phyloP scores from a whole-genome alignment of 257 asterid genomes.

The Solanum megistacrolobum region DNA sequence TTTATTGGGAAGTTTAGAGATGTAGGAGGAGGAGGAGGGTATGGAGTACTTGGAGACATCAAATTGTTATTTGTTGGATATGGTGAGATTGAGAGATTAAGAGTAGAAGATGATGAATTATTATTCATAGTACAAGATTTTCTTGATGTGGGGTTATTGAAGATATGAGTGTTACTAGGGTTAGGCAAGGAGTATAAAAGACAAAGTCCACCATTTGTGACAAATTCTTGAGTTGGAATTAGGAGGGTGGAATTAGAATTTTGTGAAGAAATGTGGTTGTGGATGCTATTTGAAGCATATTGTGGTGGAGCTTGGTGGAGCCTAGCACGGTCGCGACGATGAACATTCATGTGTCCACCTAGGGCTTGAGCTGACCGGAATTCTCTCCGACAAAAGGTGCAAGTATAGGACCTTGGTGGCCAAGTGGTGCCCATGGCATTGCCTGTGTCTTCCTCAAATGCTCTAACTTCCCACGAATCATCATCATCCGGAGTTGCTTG shows the following conservation, averaged over 20 bases:
- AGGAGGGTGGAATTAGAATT: slow-evolving; percentile 11
- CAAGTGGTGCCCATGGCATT: slow-evolving; percentile 50
- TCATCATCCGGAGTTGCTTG: slow-evolving; percentile 20
- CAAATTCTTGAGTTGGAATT: slow-evolving; percentile 30
- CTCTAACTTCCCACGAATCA: slow-evolving; percentile 65
- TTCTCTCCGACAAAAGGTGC: slow-evolving; percentile 55
- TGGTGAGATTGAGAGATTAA: slow-evolving; percentile 9
- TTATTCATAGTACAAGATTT: slow-evolving; percentile 6
- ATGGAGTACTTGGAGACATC: background rate
- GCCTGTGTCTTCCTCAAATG: slow-evolving; percentile 54
- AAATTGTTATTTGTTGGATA: slow-evolving; percentile 6
- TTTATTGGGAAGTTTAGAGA: background rate
- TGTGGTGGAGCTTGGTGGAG: slow-evolving; percentile 27
- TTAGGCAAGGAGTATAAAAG: slow-evolving; percentile 39
- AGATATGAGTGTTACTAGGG: slow-evolving; percentile 24
- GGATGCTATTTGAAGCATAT: background rate
- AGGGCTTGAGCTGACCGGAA: slow-evolving; percentile 78
- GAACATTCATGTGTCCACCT: slow-evolving; percentile 86
- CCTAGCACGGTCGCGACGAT: slow-evolving; percentile 66
- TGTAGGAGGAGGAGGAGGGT: background rate
- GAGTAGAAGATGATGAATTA: slow-evolving; percentile 8
- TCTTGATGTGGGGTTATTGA: slow-evolving; percentile 5
- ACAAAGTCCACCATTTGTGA: slow-evolving; percentile 32
- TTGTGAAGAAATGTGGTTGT: background rate
- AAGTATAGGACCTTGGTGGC: slow-evolving; percentile 69